Evolutionary conservation across 768 basidiomycete genomes (phyloP), one percentile per base, ranked within the genome.

Genomic region (Podaxis rugospora): DNA sequence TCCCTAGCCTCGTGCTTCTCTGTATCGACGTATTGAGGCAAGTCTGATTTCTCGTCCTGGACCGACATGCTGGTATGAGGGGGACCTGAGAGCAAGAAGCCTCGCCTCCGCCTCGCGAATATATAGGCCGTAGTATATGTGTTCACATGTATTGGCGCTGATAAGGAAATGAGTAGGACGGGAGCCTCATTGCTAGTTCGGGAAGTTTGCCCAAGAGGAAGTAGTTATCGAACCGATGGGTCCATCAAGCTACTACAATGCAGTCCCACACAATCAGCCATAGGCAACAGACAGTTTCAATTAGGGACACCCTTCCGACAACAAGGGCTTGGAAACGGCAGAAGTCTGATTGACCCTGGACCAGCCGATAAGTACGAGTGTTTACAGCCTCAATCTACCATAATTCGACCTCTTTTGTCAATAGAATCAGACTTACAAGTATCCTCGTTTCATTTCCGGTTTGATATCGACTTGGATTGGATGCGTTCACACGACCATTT

Each of bases 1-100:
- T 39, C 55, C 70, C 74, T 69, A 55, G 57, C 61, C 23, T 66
- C 64, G 59, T 57, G 63, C 67, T 74, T 76, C 66, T 78, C 75
- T 51, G 66, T 62, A 62, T 72, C 72, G 51, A 52, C 47, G 46
- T 70, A 73, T 62, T 56, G 50, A 55, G 55, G 53, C 51, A 68
- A 67, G 51, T 67, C 66, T 69, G 73, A 76, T 14, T 57, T 62
- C 64, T 72, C 71, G 62, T 64, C 57, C 14, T 64, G 56, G 57
- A 63, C 64, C 67, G 72, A 74, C 75, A 78, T 78, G 63, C 49
- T 62, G 63, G 63, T 50, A 54, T 63, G 63, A 63, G 62, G 63
- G 66, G 66, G 70, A 67, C 65, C 55, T 62, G 58, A 39, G 40
- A 13, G 21, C n/a, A 49, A 36, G 51, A 61, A 66, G 70, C 68